Percentiles rank a stretch among this genome's conserved stretches.
Conservation (phyloP, 306 rosid species). For the Oxytropis ochrocephala region DNA sequence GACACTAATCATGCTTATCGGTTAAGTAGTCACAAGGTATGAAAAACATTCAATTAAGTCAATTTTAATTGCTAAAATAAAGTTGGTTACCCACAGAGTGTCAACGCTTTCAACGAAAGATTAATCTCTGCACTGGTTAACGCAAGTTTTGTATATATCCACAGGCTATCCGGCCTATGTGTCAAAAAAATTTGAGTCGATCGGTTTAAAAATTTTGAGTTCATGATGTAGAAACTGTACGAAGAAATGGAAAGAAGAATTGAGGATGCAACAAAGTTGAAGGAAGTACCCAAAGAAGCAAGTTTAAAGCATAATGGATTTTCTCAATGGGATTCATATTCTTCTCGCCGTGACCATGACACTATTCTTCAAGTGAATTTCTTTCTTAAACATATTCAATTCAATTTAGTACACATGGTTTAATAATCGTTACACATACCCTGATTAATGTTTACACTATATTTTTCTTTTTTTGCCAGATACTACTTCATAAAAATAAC, state of each 20-base stretch:
- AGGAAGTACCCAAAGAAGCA: conserved; percentile 47
- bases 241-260: conserved; percentile 56
- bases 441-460: neutral
- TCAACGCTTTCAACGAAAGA: no score
- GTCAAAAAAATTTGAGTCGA: no score
- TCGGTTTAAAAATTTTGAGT: no score
- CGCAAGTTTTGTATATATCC: no score
- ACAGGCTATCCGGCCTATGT: no score
- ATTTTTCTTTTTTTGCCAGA: conserved; percentile 25
- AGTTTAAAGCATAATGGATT: conserved; percentile 40
- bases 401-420: no score
- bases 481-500: conserved; percentile 55
- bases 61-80: neutral
- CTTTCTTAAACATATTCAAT: neutral
- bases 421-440: neutral
- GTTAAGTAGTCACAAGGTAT: conserved; percentile 35
- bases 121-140: no score
- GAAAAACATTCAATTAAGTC: neutral
- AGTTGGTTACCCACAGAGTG: no score
- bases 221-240: conserved; percentile 52
- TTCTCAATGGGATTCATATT: conserved; percentile 58
- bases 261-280: conserved; percentile 32
- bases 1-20: conserved; percentile 10
- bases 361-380: conserved; percentile 56
- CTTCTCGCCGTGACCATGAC: conserved; percentile 62